Evolutionary conservation across 306 rosid species (phyloP), one percentile per base, ranked within the genome.

Genomic region (Cyclanthera cordifolia): DNA sequence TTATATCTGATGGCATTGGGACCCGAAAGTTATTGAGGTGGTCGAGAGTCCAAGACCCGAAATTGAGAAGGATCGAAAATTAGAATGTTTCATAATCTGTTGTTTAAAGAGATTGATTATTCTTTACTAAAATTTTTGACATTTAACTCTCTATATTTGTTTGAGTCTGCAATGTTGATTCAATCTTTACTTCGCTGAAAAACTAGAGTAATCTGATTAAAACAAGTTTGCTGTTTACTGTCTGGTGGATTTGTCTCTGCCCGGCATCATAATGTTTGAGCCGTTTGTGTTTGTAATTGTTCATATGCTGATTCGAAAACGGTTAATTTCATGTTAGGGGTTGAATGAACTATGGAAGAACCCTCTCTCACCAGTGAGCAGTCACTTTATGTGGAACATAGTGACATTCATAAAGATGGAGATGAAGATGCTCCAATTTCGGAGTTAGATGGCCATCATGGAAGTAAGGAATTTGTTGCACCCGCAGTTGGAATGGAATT

Each of bases 401-500:
- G 55, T 73, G 90, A 79, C 72, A 72, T 84, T 76, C 82, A 47
- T 20, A 85, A 77, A 70, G 95, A 82, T 39, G 75, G 75, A 57
- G 43, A 57, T 15, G 43, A 57, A 73, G 86, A 80, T 69, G 78
- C 72, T 71, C 76, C 54, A 13, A 56, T 74, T 37, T 63, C 81
- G 12, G 92, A 81, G 70, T 64, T 84, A 68, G 89, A 79, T 51
- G 84, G 79, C 72, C 86, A 81, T 73, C 77, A 81, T 78, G 85
- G 80, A 64, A 81, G 85, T 72, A 84, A 80, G 72, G 90, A 84
- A 49, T 92, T 92, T 75, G 89, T 82, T 30, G 79, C 88, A 7
- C 96, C 96, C 30, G 95, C 96, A 69, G 78, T 87, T 37, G 96
- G 98, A 65, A 92, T 92, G 96, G 98, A 92, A 75, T 92, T 92